A percentile compares a stretch with the other conserved stretches of the same genome.
Conservation (phyloP, 768 basidiomycete genomes). For the Kwoniella europaea region DNA sequence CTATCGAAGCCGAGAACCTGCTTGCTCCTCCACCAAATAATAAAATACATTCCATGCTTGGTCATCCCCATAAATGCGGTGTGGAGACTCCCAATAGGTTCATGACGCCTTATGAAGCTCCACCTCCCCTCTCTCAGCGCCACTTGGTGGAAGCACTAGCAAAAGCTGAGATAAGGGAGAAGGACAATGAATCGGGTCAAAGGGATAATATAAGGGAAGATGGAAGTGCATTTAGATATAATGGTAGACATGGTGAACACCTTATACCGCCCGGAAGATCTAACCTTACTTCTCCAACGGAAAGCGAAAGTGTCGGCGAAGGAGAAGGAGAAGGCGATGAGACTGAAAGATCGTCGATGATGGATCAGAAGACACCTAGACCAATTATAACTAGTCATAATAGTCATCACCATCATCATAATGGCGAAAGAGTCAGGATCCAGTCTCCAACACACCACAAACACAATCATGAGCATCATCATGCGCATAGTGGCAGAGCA, state of each 20-base stretch:
- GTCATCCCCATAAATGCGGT: constrained; percentile 50
- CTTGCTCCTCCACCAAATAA: constrained; percentile 19
- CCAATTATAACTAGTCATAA: not conserved
- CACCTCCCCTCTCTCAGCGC: constrained; percentile 52
- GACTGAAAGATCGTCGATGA: constrained; percentile 1
- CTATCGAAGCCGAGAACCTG: constrained; percentile 18
- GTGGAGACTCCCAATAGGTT: constrained; percentile 58
- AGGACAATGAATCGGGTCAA: constrained; percentile 62
- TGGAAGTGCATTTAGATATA: constrained; percentile 28
- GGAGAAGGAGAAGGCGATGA: not conserved
- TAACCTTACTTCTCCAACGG: constrained; percentile 11
- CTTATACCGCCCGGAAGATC: constrained; percentile 40
- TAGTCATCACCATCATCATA: not conserved
- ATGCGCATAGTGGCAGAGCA: constrained; percentile 2
- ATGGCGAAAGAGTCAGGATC: not conserved
- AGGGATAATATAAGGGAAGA: constrained; percentile 65
- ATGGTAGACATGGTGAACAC: constrained; percentile 31
- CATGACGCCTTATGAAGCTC: constrained; percentile 45
- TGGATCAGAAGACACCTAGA: constrained; percentile 21
- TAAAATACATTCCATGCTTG: constrained; percentile 34
- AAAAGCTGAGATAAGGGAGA: constrained; percentile 52
- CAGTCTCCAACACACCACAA: not conserved
- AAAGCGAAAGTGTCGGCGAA: not conserved
- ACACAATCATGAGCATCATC: constrained; percentile 29
- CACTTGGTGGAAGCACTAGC: constrained; percentile 54